phyloP scores from a whole-genome alignment of 2,329 filamentous ascomycete genomes.

The Neofusicoccum parvum region DNA sequence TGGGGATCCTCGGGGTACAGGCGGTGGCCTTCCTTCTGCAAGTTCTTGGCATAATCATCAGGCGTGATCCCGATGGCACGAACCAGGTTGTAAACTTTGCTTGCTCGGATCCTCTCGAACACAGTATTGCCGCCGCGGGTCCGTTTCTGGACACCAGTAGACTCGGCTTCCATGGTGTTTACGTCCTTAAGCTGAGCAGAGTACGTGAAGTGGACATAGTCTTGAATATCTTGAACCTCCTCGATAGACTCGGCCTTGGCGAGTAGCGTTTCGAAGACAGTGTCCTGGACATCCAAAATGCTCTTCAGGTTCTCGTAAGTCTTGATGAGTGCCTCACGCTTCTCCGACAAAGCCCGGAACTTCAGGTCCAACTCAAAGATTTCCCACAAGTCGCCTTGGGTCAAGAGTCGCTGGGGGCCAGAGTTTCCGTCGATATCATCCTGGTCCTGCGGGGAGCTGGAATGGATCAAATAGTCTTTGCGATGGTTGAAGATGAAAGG shows the following conservation, averaged over 20 bases:
- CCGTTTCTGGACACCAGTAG: conserved; percentile 69
- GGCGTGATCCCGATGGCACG: conserved; percentile 87
- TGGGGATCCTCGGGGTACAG: conserved; percentile 82
- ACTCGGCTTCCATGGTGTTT: conserved; percentile 61
- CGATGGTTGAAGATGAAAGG: conserved; percentile 98
- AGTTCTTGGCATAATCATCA: conserved; percentile 86
- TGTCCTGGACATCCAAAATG: conserved; percentile 62
- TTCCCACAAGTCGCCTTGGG: conserved; percentile 91
- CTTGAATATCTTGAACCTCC: conserved; percentile 93
- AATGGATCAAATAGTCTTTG: conserved; percentile 95
- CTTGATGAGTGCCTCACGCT: conserved; percentile 81
- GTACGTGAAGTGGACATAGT: conserved; percentile 96
- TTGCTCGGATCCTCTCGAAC: conserved; percentile 81
- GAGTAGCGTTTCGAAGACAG: conserved; percentile 81
- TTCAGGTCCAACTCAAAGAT: conserved; percentile 94
- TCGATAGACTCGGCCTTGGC: conserved; percentile 81
- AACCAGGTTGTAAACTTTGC: conserved; percentile 79
- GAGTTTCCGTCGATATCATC: conserved; percentile 72
- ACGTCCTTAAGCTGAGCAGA: conserved; percentile 80
- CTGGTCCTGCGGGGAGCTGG: conserved; percentile 64
- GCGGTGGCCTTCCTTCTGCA: conserved; percentile 74
- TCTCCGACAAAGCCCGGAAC: conserved; percentile 89
- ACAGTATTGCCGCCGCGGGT: conserved; percentile 80
- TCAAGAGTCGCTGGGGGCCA: conserved; percentile 81
- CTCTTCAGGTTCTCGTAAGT: conserved; percentile 73